Evolutionary conservation across 2,329 filamentous ascomycete species (phyloP), one percentile per base, ranked within the genome.

Genomic region (Pestalotiopsis fici): DNA sequence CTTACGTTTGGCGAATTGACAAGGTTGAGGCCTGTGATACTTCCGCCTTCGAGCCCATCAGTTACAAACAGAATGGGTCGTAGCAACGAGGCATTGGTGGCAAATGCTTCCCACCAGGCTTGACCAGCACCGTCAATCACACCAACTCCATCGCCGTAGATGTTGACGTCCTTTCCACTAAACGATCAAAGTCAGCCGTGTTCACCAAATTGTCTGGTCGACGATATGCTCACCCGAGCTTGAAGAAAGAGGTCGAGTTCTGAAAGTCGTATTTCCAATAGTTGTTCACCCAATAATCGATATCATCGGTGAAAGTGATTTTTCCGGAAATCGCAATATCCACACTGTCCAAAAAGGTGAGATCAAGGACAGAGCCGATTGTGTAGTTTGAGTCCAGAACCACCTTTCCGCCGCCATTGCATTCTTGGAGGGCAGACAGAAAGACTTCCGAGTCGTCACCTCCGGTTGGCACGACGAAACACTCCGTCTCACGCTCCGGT

Each of bases 221-320:
- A 6, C 27, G 11, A 27, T 11, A 3, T 15, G 21, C 28, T 60
- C 37, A 60, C 57, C 57, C 81, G 67, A 86, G 82, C 37, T 77
- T 79, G 81, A 82, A 86, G 69, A 85, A 86, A 0, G 81, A 80
- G 12, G 87, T 77, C 88, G 86, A 85, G 69, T 91, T 91, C 72
- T 93, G 91, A 78, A 88, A 93, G 5, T 80, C 81, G 28, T 90
- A 88, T 66, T 85, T 85, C 82, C 92, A 92, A 55, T 85, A 83
- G 72, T 91, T 84, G 9, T 82, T 83, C 69, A 90, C 84, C 91
- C 91, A 93, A 78, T 92, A 93, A 70, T 88, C 84, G 1, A 89
- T 90, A 74, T 93, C 88, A 63, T 90, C 85, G 66, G 86, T 87
- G 78, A 93, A 93, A 66, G 86, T 81, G 23, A 92, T 83, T 25